Percentiles rank a stretch among this genome's conserved stretches.
Conservation (phyloP, 805 yeast genomes). For the Metschnikowia arizonensis region DNA sequence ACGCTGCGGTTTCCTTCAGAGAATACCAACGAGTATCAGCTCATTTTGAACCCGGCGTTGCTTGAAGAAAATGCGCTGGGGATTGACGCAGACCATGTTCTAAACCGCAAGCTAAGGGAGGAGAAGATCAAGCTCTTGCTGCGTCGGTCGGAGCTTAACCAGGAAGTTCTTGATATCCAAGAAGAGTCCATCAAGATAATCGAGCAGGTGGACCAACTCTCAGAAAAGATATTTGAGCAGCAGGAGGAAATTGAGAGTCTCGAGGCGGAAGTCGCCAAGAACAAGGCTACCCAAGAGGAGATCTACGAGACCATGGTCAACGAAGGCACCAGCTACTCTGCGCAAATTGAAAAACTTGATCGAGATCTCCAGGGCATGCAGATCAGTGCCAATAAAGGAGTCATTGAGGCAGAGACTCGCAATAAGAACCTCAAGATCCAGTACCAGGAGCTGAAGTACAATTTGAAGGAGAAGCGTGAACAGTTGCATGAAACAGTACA, state of each 20-base stretch:
- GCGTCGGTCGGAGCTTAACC: conserved; percentile 33
- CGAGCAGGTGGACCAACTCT: conserved; percentile 53
- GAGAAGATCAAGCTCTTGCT: conserved; percentile 40
- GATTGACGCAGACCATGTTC: conserved; percentile 28
- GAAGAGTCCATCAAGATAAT: conserved; percentile 57
- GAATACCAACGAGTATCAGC: conserved; percentile 31
- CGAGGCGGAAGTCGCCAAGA: conserved; percentile 51
- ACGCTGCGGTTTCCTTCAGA: conserved; percentile 45
- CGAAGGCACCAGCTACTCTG: conserved; percentile 49
- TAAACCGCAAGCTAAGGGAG: conserved; percentile 44
- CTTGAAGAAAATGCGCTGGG: conserved; percentile 11
- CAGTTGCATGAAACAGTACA: conserved; percentile 51
- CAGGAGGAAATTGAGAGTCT: conserved; percentile 53
- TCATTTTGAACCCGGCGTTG: conserved; percentile 27
- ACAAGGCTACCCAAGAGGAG: conserved; percentile 52
- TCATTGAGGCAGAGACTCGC: conserved; percentile 42
- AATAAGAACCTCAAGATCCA: conserved; percentile 51
- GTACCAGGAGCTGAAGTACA: conserved; percentile 46
- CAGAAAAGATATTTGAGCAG: conserved; percentile 53
- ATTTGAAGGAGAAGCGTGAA: conserved; percentile 45
- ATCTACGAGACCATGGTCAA: conserved; percentile 51
- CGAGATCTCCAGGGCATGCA: conserved; percentile 50
- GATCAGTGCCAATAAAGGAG: conserved; percentile 46
- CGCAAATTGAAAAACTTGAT: conserved; percentile 64
- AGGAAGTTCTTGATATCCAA: conserved; percentile 45